Evolutionary conservation across 1,284 basidiomycete genomes (phyloP).

Genomic region (Xerocomus alliaceus): DNA sequence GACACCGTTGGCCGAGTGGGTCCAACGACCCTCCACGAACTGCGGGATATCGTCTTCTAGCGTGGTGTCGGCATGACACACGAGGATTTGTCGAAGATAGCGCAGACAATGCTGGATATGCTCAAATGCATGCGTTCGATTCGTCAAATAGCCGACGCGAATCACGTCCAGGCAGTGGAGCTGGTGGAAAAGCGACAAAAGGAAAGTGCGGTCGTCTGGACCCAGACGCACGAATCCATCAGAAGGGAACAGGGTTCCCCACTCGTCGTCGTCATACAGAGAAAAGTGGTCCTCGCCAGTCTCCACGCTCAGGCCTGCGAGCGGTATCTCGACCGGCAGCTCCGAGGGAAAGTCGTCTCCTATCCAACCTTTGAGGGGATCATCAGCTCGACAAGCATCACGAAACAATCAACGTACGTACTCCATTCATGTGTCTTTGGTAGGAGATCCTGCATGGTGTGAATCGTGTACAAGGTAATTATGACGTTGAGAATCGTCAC

Average conservation of each 20-base stretch:
- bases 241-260: conserved; percentile 46
- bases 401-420: conserved; percentile 5
- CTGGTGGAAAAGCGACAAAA: conserved; percentile 46
- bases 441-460: conserved; percentile 16
- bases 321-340: conserved; percentile 36
- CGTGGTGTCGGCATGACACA: conserved; percentile 50
- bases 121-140: conserved; percentile 38
- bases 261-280: conserved; percentile 44
- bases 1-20: conserved; percentile 36
- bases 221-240: conserved; percentile 46
- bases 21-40: conserved; percentile 33
- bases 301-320: conserved; percentile 33
- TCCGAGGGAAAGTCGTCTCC: conserved; percentile 41
- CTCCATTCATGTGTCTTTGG: conserved; percentile 34
- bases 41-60: conserved; percentile 45
- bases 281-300: conserved; percentile 34
- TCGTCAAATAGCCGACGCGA: conserved; percentile 37
- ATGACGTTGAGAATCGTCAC: conserved; percentile 35
- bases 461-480: conserved; percentile 27
- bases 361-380: conserved; percentile 26
- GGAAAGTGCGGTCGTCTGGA: conserved; percentile 41
- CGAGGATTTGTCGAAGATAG: conserved; percentile 47
- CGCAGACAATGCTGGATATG: conserved; percentile 50
- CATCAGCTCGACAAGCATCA: conserved; percentile 1
- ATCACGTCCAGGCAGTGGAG: conserved; percentile 46